Evolutionary conservation across 2,329 filamentous ascomycete genomes (phyloP).

Genomic region (Cryphonectria naterciae): DNA sequence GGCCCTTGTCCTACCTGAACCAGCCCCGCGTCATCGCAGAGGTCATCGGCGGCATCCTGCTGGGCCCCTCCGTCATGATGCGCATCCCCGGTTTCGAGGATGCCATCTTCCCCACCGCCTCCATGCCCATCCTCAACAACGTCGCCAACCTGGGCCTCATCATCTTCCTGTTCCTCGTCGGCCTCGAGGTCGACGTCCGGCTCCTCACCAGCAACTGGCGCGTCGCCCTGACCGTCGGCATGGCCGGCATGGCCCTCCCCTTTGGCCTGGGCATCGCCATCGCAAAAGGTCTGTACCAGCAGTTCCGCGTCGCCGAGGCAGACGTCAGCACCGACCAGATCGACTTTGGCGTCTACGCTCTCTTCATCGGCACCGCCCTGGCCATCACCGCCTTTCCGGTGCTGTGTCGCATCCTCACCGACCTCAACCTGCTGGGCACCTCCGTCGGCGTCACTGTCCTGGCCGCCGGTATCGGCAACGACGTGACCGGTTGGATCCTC

Average conservation of each 20-base stretch:
- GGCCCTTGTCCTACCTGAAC: conserved; percentile 69
- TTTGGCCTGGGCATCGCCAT: conserved; percentile 83
- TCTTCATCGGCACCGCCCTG: conserved; percentile 90
- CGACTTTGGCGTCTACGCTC: conserved; percentile 58
- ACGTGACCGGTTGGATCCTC: conserved; percentile 89
- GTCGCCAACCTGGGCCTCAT: conserved; percentile 84
- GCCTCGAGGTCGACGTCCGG: conserved; percentile 82
- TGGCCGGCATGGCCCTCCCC: conserved; percentile 79
- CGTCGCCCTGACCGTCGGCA: conserved; percentile 74
- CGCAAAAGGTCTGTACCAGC: conserved; percentile 77
- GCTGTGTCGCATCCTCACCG: conserved; percentile 88
- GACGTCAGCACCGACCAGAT: conserved; percentile 47
- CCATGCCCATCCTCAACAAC: conserved; percentile 75
- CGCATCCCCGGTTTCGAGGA: conserved; percentile 77
- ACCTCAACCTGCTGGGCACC: conserved; percentile 82
- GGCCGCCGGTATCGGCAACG: conserved; percentile 90
- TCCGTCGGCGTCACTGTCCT: conserved; percentile 86
- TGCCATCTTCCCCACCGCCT: conserved; percentile 75
- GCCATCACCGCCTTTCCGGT: conserved; percentile 93
- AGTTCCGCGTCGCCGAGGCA: conserved; percentile 56
- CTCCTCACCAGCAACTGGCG: conserved; percentile 81
- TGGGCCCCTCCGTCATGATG: conserved; percentile 88
- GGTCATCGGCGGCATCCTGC: conserved; percentile 76
- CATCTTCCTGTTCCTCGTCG: conserved; percentile 85
- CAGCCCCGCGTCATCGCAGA: conserved; percentile 81